Conservation (phyloP, 2,329 filamentous ascomycete genomes). For the Scedosporium apiospermum region DNA sequence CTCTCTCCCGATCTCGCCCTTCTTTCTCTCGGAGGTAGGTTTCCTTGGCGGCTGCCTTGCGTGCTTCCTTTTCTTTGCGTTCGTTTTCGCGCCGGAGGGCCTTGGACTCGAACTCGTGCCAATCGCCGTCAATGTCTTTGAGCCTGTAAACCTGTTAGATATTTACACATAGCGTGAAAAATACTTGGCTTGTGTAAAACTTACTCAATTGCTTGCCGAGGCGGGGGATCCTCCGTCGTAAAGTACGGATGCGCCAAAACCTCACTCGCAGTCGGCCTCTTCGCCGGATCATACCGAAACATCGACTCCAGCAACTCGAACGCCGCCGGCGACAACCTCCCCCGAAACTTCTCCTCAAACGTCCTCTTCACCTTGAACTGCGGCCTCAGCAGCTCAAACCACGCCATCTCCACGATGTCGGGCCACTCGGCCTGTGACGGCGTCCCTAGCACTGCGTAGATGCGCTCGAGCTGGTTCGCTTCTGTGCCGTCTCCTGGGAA, state of each 20-base stretch:
- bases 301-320: conserved; percentile 76
- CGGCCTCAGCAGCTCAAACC: conserved; percentile 87
- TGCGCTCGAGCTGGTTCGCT: conserved; percentile 90
- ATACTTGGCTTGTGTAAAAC: conserved; percentile 22
- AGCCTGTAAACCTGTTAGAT: conserved; percentile 44
- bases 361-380: conserved; percentile 60
- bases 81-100: conserved; percentile 85
- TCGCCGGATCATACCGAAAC: conserved; percentile 81
- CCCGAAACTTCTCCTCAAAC: conserved; percentile 76
- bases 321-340: conserved; percentile 66
- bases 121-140: conserved; percentile 76
- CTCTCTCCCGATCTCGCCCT: conserved; percentile 10
- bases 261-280: conserved; percentile 73
- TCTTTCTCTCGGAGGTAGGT: conserved; percentile 8
- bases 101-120: conserved; percentile 98
- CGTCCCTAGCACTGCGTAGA: conserved; percentile 87
- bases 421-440: conserved; percentile 83
- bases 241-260: conserved; percentile 88
- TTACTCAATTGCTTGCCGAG: conserved; percentile 74
- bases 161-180: background rate
- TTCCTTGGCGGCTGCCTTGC: conserved; percentile 33
- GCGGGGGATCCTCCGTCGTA: conserved; percentile 64
- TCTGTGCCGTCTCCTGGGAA: conserved; percentile 96
- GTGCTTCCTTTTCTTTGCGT: conserved; percentile 46
- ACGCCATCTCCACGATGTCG: conserved; percentile 83